phyloP scores from a whole-genome alignment of 495 filamentous ascomycete genomes.

The Pseudoneurospora amorphoporcata region DNA sequence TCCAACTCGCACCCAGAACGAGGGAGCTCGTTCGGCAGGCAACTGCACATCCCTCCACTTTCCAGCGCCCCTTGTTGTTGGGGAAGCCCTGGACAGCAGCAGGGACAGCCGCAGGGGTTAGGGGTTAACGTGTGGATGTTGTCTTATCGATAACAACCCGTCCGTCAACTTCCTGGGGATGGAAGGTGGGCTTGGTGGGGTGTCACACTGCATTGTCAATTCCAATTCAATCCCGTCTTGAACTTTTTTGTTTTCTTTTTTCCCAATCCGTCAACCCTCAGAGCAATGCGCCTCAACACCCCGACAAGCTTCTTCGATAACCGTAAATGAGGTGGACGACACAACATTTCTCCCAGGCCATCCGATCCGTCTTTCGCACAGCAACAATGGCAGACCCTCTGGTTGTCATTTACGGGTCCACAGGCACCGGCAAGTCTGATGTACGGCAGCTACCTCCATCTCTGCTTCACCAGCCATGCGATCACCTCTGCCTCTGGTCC shows the following conservation, averaged over 20 bases:
- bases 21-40: neutral
- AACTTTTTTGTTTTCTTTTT: neutral
- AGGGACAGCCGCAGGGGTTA: neutral
- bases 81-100: neutral
- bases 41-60: neutral
- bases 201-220: neutral
- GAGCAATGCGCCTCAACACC: neutral
- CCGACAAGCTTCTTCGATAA: neutral
- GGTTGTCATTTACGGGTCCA: slow-evolving; percentile 80
- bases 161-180: neutral
- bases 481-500: neutral
- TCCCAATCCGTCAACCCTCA: neutral
- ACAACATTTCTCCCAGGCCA: neutral
- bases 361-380: neutral
- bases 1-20: neutral
- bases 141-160: neutral
- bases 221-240: neutral
- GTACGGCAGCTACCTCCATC: slow-evolving; percentile 35
- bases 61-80: neutral
- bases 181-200: neutral
- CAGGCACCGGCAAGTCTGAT: slow-evolving; percentile 97
- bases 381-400: slow-evolving; percentile 42
- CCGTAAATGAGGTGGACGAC: neutral
- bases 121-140: neutral
- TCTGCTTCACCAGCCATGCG: neutral